Evolutionary conservation across 768 basidiomycete genomes (phyloP).

Genomic region (Panaeolus cyanescens): DNA sequence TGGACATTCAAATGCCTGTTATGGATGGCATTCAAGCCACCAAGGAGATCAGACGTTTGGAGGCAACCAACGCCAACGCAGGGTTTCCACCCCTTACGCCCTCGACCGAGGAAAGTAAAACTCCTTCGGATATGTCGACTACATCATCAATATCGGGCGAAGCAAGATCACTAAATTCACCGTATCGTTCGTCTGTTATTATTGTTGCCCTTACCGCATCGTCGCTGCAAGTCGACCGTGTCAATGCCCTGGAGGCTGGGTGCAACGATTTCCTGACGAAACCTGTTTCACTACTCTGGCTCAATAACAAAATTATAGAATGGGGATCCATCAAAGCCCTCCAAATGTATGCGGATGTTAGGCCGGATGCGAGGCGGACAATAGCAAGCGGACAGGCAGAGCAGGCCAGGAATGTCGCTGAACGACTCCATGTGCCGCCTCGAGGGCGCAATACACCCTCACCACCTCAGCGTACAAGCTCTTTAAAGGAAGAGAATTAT

Average conservation of each 20-base stretch:
- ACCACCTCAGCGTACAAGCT: slow-evolving; percentile 23
- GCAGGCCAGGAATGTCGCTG: slow-evolving; percentile 46
- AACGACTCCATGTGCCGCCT: slow-evolving; percentile 45
- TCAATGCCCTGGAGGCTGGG: slow-evolving; percentile 95
- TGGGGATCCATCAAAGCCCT: slow-evolving; percentile 98
- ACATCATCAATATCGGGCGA: slow-evolving; percentile 30
- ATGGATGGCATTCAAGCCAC: slow-evolving; percentile 99
- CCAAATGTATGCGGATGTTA: slow-evolving; percentile 88
- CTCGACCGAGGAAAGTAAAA: slow-evolving; percentile 47
- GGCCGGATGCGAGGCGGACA: slow-evolving; percentile 52
- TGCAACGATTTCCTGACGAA: slow-evolving; percentile 99
- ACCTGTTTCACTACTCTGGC: slow-evolving; percentile 92
- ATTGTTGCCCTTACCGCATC: slow-evolving; percentile 99
- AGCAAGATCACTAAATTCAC: slow-evolving; percentile 52
- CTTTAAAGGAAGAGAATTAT: slow-evolving; percentile 24
- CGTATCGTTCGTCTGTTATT: slow-evolving; percentile 92
- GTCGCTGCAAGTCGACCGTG: slow-evolving; percentile 91
- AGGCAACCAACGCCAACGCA: slow-evolving; percentile 64
- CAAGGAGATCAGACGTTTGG: slow-evolving; percentile 88
- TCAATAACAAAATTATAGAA: slow-evolving; percentile 98
- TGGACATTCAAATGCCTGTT: slow-evolving; percentile 99
- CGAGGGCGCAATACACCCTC: slow-evolving; percentile 33
- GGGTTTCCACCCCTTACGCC: slow-evolving; percentile 75
- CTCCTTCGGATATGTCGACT: slow-evolving; percentile 56
- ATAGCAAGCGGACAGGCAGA: slow-evolving; percentile 41